These are phyloP conservation scores for Macrophomina pseudophaseolina DNA, from an alignment of 2,329 filamentous ascomycete genomes.

Conservation along the genomic window DNA sequence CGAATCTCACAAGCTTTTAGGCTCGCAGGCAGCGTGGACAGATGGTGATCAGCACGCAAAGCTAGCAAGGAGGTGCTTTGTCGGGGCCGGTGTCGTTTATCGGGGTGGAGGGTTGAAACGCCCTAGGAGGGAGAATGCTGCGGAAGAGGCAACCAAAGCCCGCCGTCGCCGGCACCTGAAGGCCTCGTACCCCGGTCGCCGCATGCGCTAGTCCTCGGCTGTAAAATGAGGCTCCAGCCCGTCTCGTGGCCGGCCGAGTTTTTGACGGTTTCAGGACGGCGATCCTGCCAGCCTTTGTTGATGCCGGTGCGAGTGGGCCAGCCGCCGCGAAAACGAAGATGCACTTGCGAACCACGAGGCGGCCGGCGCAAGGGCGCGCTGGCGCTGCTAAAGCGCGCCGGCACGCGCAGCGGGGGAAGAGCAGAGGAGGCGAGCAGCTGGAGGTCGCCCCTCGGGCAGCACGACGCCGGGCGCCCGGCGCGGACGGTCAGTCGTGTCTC, in stretches of 20 bases:
- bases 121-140: conserved; percentile 19
- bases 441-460: conserved; percentile 11
- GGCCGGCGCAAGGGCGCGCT: neutral
- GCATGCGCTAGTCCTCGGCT: conserved; percentile 22
- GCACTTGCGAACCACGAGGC: neutral
- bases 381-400: neutral
- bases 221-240: conserved; percentile 23
- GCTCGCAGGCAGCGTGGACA: conserved; percentile 12
- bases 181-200: conserved; percentile 16
- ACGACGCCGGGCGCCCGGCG: conserved; percentile 14
- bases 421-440: neutral
- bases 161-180: conserved; percentile 17
- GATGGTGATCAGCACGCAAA: conserved; percentile 21
- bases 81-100: conserved; percentile 22
- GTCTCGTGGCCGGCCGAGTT: conserved; percentile 22
- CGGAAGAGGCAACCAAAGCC: conserved; percentile 23
- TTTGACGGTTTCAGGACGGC: conserved; percentile 25
- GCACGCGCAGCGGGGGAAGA: neutral
- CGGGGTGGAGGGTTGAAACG: conserved; percentile 21
- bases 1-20: conserved; percentile 22
- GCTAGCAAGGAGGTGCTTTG: conserved; percentile 21
- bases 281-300: conserved; percentile 24
- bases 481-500: conserved; percentile 20
- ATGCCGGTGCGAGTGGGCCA: neutral
- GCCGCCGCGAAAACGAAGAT: neutral